A percentile compares a stretch with the other conserved stretches of the same genome.
phyloP scores from a whole-genome alignment of 2,329 filamentous ascomycete genomes.

The Passalora sequoiae region DNA sequence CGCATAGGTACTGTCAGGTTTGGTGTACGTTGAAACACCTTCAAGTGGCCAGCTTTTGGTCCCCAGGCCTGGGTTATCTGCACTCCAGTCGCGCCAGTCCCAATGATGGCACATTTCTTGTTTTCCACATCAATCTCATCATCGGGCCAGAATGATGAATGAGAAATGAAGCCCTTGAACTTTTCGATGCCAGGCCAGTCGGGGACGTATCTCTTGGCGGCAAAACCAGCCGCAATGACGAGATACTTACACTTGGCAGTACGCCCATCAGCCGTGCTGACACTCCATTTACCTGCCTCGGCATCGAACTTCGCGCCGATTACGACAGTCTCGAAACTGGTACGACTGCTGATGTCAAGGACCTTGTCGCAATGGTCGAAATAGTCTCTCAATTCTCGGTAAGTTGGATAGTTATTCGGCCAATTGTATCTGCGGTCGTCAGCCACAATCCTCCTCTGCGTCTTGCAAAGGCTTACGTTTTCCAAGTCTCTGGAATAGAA shows the following conservation, averaged over 20 bases:
- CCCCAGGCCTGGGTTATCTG: conserved; percentile 31
- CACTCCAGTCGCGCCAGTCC: conserved; percentile 40
- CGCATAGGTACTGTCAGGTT: conserved; percentile 11
- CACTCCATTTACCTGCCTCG: conserved; percentile 44
- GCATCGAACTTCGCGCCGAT: conserved; percentile 51
- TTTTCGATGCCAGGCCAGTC: conserved; percentile 33
- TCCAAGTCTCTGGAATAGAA: conserved; percentile 41
- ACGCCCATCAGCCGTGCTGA: conserved; percentile 51
- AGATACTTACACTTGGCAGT: conserved; percentile 49
- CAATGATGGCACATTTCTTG: conserved; percentile 41
- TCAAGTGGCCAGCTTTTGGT: conserved; percentile 14
- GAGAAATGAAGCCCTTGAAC: conserved; percentile 38
- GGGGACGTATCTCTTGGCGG: conserved; percentile 37
- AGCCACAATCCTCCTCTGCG: not conserved
- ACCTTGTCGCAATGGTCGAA: conserved; percentile 57
- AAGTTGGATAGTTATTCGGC: conserved; percentile 23
- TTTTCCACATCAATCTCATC: conserved; percentile 21
- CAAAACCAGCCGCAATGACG: conserved; percentile 47
- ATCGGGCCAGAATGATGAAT: conserved; percentile 40
- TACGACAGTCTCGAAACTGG: conserved; percentile 49
- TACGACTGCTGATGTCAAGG: conserved; percentile 53
- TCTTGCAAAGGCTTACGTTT: conserved; percentile 37
- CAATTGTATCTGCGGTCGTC: conserved; percentile 11
- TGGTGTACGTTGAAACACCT: conserved; percentile 20
- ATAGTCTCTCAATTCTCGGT: conserved; percentile 49